Evolutionary conservation across 1,284 basidiomycete genomes (phyloP).

Genomic region (Polyporus tsugae): DNA sequence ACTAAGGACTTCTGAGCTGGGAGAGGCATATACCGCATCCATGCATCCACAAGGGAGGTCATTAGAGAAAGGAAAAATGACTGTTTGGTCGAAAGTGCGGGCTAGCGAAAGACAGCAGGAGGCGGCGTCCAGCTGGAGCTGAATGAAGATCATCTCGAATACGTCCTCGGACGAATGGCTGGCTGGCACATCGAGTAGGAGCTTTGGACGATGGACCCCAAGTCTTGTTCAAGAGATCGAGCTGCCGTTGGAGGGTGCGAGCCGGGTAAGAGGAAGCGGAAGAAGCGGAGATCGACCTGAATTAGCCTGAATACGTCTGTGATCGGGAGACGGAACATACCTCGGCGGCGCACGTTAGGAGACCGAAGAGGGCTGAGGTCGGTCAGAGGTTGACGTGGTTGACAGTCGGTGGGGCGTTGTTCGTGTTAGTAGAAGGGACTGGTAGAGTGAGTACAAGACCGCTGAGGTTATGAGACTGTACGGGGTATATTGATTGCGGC

Average conservation of each 20-base stretch:
- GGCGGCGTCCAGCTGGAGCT: background rate
- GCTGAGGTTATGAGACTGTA: background rate
- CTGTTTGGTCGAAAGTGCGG: too few relatives aligned
- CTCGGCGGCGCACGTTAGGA: background rate
- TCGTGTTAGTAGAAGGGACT: background rate
- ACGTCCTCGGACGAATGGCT: background rate
- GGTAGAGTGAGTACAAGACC: background rate
- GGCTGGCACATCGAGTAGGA: background rate
- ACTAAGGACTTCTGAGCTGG: background rate
- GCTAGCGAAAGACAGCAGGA: background rate
- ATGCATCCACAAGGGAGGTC: background rate
- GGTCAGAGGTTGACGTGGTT: constrained; percentile 3
- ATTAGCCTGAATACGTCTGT: background rate
- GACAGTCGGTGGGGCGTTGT: background rate
- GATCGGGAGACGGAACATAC: background rate
- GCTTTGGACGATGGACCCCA: background rate
- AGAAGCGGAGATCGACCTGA: background rate
- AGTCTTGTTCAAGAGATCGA: background rate
- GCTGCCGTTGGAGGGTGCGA: background rate
- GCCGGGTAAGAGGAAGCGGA: background rate
- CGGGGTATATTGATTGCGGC: background rate
- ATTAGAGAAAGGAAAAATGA: background rate
- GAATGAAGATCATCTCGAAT: background rate
- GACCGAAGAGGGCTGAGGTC: background rate
- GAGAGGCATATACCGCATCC: background rate